Conservation (phyloP, 2,329 filamentous ascomycete genomes). For the Achaetomium macrosporum region DNA sequence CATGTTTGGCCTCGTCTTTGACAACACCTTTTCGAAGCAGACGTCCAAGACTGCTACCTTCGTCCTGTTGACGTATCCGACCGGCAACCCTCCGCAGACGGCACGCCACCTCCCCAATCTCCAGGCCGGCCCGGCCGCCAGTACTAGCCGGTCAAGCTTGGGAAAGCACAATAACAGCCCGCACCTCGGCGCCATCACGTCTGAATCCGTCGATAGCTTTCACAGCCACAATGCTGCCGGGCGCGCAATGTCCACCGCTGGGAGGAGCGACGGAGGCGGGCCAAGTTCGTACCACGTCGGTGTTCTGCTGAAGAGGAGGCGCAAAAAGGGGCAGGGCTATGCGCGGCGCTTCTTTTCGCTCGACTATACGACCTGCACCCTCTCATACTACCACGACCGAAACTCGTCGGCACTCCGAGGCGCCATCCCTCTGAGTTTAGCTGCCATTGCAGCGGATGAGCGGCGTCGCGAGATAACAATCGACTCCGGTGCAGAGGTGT, state of each 20-base stretch:
- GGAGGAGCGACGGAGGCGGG: conserved; percentile 44
- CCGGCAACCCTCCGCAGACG: conserved; percentile 68
- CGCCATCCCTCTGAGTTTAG: conserved; percentile 84
- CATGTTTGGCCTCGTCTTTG: conserved; percentile 94
- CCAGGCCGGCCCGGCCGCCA: conserved; percentile 36
- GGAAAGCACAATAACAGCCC: conserved; percentile 41
- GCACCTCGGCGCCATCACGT: conserved; percentile 39
- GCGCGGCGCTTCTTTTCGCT: conserved; percentile 92
- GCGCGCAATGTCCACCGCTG: conserved; percentile 44
- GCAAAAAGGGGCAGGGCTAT: conserved; percentile 91
- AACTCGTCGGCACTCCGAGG: conserved; percentile 89
- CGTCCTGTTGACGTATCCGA: conserved; percentile 89
- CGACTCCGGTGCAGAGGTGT: conserved; percentile 93
- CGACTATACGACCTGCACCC: conserved; percentile 86
- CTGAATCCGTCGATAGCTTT: conserved; percentile 56
- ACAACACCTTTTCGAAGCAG: conserved; percentile 97
- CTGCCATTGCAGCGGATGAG: conserved; percentile 85
- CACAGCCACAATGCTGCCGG: conserved; percentile 42
- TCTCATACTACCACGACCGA: conserved; percentile 94
- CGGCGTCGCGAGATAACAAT: conserved; percentile 88
- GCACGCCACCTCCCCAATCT: conserved; percentile 62
- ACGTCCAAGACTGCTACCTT: conserved; percentile 93
- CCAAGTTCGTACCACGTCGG: conserved; percentile 69
- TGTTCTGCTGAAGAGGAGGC: conserved; percentile 77
- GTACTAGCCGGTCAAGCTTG: conserved; percentile 47